Base-by-base conservation (phyloP, 2,329 filamentous ascomycete species). In the Aspergillus brasiliensis region DNA sequence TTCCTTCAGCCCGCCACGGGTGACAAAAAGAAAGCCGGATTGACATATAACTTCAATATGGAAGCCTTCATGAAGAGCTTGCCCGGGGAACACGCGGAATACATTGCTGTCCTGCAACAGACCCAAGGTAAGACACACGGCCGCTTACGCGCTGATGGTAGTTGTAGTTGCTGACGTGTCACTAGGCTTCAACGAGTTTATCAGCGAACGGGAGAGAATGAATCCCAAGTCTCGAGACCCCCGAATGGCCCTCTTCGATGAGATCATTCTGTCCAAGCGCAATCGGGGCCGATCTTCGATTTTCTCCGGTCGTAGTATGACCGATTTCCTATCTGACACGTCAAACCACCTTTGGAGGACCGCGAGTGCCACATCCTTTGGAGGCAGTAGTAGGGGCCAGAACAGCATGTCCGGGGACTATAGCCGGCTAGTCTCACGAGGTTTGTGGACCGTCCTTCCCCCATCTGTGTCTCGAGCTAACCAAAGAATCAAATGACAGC, bases 11-110 rank as follows among this genome's bases (percentile, higher is more conserved):
- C 86, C 4, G 82, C 87, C 15, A 82, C 77, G 8, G 82, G 84
- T 23, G 85, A 88, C 54, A 83, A 86, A 65, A 86, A 85, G 71
- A 88, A 87, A 69, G 78, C 82, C 10, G 87, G 86, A 2, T 75
- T 88, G 72, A 75, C 84, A 23, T 88, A 88, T 67, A 81, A 81
- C 60, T 89, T 90, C 77, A 87, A 88, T 71, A 85, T 87, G 80
- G 86, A 89, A 47, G 84, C 84, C 3, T 90, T 89, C 67, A 74
- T 88, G 64, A 84, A 83, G 71, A 88, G 85, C 67, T 77, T 89
- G 63, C 86, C 87, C 2, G 78, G 83, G 59, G 87, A 89, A 65
- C 85, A 88, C 66, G 82, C 84, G 25, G 85, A 87, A 57, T 89
- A 89, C 68, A 83, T 89, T 71, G 75, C 81, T 46, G 80, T 86